These are phyloP conservation scores for Rostrohypoxylon terebratum DNA, from an alignment of 495 filamentous ascomycete species.

Conservation along the genomic window DNA sequence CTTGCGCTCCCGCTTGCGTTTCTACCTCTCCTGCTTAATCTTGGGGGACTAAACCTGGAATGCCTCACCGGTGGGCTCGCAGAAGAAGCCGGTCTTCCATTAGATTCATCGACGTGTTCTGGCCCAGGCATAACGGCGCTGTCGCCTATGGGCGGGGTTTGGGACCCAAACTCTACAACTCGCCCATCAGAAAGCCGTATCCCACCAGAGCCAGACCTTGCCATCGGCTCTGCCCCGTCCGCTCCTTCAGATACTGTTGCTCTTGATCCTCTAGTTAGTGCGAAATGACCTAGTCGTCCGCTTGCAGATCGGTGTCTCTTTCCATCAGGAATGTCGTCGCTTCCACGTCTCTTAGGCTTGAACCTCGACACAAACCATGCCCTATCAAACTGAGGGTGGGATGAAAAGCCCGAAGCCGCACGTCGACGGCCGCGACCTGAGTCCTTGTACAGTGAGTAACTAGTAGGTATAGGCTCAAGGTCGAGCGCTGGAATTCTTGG, in stretches of 20 bases:
- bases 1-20: slow-evolving; percentile 22
- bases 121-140: background rate
- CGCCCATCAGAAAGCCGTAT: slow-evolving; percentile 45
- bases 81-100: background rate
- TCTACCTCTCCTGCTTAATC: slow-evolving; percentile 22
- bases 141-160: slow-evolving; percentile 10
- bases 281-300: slow-evolving; percentile 9
- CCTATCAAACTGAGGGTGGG: slow-evolving; percentile 7
- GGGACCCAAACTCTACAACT: slow-evolving; percentile 51
- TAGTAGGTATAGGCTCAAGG: slow-evolving; percentile 50
- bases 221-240: slow-evolving; percentile 39
- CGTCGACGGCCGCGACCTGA: slow-evolving; percentile 24
- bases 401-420: slow-evolving; percentile 17
- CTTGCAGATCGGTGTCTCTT: slow-evolving; percentile 25
- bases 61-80: slow-evolving; percentile 4
- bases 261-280: background rate
- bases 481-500: slow-evolving; percentile 48
- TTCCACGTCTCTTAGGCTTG: slow-evolving; percentile 20
- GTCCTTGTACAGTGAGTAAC: slow-evolving; percentile 54
- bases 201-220: slow-evolving; percentile 46
- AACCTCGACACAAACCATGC: slow-evolving; percentile 30
- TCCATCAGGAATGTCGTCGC: slow-evolving; percentile 17
- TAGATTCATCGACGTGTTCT: background rate
- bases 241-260: background rate
- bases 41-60: slow-evolving; percentile 25